These are phyloP conservation scores for Taphrina communis DNA, from an alignment of 1,139 yeast species.

Conservation along the genomic window DNA sequence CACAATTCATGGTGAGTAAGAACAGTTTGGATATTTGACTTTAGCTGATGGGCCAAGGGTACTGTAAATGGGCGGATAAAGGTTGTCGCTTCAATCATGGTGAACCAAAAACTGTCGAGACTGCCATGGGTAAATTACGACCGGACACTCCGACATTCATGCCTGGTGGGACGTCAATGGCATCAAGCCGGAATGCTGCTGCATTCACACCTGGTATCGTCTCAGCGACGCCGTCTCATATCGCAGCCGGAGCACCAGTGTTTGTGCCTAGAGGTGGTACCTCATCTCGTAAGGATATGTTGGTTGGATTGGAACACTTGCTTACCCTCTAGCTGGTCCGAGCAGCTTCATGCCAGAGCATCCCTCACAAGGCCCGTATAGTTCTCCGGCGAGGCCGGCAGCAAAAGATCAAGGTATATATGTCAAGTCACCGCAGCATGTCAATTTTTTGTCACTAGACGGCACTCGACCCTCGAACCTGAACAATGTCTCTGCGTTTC, in stretches of 20 bases:
- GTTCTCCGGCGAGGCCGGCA: constrained; percentile 7
- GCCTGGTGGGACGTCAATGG: constrained; percentile 51
- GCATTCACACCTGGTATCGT: constrained; percentile 3
- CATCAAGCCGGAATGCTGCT: constrained; percentile 11
- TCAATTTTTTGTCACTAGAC: constrained; percentile 20
- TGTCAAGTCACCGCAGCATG: constrained; percentile 15
- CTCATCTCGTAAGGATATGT: constrained; percentile 3
- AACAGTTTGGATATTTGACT: background rate
- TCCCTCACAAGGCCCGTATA: constrained; percentile 13
- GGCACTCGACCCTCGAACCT: constrained; percentile 8
- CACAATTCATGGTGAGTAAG: constrained; percentile 64
- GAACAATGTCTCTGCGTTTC: constrained; percentile 36
- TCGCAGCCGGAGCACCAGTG: constrained; percentile 44
- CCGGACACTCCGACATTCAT: constrained; percentile 69
- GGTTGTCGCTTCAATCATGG: constrained; percentile 86
- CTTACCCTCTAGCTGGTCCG: constrained; percentile 2
- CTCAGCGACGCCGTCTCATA: constrained; percentile 1
- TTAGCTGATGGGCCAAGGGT: constrained; percentile 53
- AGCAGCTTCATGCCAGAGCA: background rate
- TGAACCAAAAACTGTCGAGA: constrained; percentile 27
- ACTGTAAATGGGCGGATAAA: constrained; percentile 84
- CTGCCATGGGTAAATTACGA: constrained; percentile 23
- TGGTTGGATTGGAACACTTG: background rate
- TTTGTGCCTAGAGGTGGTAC: constrained; percentile 37
- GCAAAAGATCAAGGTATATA: background rate